These are phyloP conservation scores for Aegilops bicornis DNA, from an alignment of 176 grass and related monocot genomes.

Conservation along the genomic window DNA sequence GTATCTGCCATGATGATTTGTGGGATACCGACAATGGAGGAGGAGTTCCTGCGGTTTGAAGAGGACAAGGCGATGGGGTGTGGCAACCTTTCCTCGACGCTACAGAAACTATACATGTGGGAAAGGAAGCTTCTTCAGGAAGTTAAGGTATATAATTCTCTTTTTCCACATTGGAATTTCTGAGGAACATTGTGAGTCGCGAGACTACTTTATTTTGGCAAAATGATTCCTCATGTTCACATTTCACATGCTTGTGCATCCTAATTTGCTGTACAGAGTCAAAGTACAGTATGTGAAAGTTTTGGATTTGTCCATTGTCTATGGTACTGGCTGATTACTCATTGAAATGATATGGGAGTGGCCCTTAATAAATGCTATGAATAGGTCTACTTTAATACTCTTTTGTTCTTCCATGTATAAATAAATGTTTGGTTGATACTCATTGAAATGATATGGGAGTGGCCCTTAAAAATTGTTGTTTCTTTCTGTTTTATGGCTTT, in stretches of 20 bases:
- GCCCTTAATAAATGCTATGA: not conserved
- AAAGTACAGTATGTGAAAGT: not conserved
- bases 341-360: no score
- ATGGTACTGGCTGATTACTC: not conserved
- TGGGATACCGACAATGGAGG: slow-evolving; percentile 57
- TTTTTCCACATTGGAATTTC: slow-evolving; percentile 28
- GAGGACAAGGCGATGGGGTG: slow-evolving; percentile 78
- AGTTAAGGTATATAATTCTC: slow-evolving; percentile 71
- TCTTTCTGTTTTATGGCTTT: not conserved
- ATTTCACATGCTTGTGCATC: slow-evolving; percentile 4
- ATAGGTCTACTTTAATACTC: not conserved
- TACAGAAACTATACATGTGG: slow-evolving; percentile 97
- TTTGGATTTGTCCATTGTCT: slow-evolving; percentile 13
- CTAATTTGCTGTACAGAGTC: not conserved
- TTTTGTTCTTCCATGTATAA: not conserved
- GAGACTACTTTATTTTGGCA: not conserved
- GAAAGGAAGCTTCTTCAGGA: slow-evolving; percentile 97
- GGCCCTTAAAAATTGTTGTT: not conserved
- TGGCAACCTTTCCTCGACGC: slow-evolving; percentile 88
- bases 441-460: not conserved
- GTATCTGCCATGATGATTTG: slow-evolving; percentile 81
- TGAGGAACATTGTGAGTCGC: not conserved
- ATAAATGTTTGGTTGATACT: not conserved
- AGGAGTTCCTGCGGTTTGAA: slow-evolving; percentile 67
- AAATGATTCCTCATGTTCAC: not conserved